phyloP scores from a whole-genome alignment of 805 yeast genomes.

The Brettanomyces sp. region DNA sequence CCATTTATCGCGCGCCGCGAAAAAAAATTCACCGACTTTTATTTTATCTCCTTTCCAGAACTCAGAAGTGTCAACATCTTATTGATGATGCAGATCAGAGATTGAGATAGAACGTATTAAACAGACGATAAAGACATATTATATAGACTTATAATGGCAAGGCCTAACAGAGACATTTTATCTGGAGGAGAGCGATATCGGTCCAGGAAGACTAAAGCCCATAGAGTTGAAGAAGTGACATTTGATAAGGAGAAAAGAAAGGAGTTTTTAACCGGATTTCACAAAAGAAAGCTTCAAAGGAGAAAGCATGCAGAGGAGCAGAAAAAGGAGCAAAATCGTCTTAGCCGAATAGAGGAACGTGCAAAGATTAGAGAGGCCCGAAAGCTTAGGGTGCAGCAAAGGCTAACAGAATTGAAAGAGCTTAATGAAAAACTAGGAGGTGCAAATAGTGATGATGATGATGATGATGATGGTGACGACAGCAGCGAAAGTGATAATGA shows the following conservation, averaged over 20 bases:
- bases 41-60: background rate
- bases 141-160: conserved; percentile 15
- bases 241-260: conserved; percentile 73
- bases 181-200: conserved; percentile 81
- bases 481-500: no score
- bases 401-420: conserved; percentile 45
- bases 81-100: no score
- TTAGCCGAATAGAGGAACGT: conserved; percentile 68
- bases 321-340: conserved; percentile 68
- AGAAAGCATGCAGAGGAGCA: conserved; percentile 76
- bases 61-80: no score
- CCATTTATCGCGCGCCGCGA: background rate
- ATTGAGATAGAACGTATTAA: no score
- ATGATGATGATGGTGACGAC: conserved; percentile 5
- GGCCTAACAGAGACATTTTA: conserved; percentile 71
- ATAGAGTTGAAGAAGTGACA: conserved; percentile 72
- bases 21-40: background rate
- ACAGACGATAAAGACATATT: no score
- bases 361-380: conserved; percentile 62
- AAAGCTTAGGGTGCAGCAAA: conserved; percentile 53
- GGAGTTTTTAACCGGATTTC: conserved; percentile 90
- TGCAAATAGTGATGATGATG: conserved; percentile 13
- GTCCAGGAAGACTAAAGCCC: conserved; percentile 53
- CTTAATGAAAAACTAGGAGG: conserved; percentile 13
- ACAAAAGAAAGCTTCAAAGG: conserved; percentile 83